Percentiles rank a stretch among this genome's conserved stretches.
Evolutionary conservation across 352 stramenopile species (phyloP).

Genomic region (Blastocystis sp.): DNA sequence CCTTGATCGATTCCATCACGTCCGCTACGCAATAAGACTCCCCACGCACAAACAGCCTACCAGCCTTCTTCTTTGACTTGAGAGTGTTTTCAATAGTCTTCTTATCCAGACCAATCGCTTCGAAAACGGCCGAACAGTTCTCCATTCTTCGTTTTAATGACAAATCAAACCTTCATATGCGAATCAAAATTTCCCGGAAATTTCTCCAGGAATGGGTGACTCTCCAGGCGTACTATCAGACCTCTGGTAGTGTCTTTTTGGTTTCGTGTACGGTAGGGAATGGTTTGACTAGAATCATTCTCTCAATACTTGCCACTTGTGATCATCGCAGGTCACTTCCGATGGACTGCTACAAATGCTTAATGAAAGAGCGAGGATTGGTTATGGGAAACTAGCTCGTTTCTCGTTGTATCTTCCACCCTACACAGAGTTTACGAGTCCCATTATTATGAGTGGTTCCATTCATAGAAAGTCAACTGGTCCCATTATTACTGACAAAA

Average conservation of each 20-base stretch:
- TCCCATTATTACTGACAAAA: background rate
- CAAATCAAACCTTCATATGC: background rate
- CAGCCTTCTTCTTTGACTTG: slow-evolving; percentile 57
- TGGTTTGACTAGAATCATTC: too few species aligned
- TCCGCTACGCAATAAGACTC: background rate
- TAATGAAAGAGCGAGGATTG: too few species aligned
- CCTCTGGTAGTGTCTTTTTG: too few species aligned
- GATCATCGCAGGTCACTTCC: too few species aligned
- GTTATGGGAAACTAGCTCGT: too few species aligned
- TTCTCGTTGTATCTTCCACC: too few species aligned
- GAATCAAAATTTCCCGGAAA: slow-evolving; percentile 7
- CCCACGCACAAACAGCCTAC: background rate
- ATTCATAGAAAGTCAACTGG: background rate
- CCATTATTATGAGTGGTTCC: too few species aligned
- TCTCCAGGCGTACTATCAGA: too few species aligned
- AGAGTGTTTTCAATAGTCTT: slow-evolving; percentile 53
- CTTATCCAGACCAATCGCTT: slow-evolving; percentile 42
- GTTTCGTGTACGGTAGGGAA: too few species aligned
- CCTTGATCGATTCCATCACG: slow-evolving; percentile 39
- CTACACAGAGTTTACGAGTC: too few species aligned
- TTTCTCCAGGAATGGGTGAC: background rate
- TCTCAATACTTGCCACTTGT: too few species aligned
- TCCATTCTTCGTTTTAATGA: background rate
- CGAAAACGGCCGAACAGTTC: slow-evolving; percentile 14
- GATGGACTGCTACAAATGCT: too few species aligned